Base-by-base conservation (phyloP, 2,329 filamentous ascomycete genomes). In the Penicillium sp. region DNA sequence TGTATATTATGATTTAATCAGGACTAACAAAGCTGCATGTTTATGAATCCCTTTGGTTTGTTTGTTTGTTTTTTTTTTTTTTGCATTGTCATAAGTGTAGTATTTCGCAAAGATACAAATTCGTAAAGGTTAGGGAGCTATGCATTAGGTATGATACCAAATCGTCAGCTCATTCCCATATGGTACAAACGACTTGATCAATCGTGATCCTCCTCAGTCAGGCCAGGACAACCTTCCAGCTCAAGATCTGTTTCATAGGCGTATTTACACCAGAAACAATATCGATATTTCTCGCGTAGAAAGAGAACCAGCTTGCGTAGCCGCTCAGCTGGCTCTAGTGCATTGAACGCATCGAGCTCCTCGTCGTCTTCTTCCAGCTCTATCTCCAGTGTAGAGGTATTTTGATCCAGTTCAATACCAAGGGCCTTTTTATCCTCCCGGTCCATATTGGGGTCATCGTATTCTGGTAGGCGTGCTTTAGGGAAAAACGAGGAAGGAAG, bases 201-300 rank as follows among this genome's bases (percentile, higher is more conserved):
- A 63, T 84, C 84, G 69, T 87, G 84, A 66, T 97, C 92, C 67
- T 96, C 91, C 74, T 97, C 94, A 0, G 86, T 89, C 35, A 87
- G 53, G 0, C 94, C 94, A 0, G 94, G 93, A 78, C 94, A 99
- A 0, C 90, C 92, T 12, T 94, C 90, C 88, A 97, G 87, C 67
- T 91, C 86, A 0, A 65, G 63, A 17, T 63, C 62, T 1, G 71
- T 70, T 31, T 86, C 83, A 71, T 97, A 99, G 50, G 79, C 79
- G 73, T 83, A 88, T 72, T 97, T 97, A 75, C 94, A 99, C 89
- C 92, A 99, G 71, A 97, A 96, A 76, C 94, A 99, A 71, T 99
- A 99, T 42, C 80, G 75, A 67, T 91, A 84, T 67, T 83, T 82
- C 46, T 85, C 78, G 36, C 94, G 83, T 51, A 99, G 73, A 73